Base-by-base conservation (phyloP, 805 yeast genomes). In the Candida wancherniae region DNA sequence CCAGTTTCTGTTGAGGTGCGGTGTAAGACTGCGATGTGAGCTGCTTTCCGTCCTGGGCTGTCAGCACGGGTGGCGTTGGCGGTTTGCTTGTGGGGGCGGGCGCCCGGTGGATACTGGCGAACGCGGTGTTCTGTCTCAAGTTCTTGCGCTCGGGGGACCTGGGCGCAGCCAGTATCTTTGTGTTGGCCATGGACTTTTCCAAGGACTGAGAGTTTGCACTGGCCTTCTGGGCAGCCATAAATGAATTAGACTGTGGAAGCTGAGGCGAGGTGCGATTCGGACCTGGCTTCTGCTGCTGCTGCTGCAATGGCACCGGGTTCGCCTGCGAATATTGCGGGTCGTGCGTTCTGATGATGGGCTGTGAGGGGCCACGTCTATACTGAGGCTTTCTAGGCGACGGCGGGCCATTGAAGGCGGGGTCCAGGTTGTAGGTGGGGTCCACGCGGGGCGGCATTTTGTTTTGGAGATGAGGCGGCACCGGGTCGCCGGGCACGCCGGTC, bases 91-190 rank as follows among this genome's bases (percentile, higher is more conserved):
- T 18, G 9, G 9, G 9, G 19, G 19, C 19, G 19, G 9, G 9
- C 19, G 6, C 6, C 9, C 9, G 19, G 9, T 9, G 9, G 9
- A 9, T 18, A 7, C 9, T 18, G 5, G 46, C 50, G 31, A 49
- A 50, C 1, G 53, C 52, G 5, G 55, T 49, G 13, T 48, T 48
- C 8, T 31, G 26, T 6, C 51, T 29, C 18, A 48, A 29, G 26
- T 46, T 45, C 5, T 31, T 33, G 21, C 29, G 28, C 3, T 37
- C 39, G 3, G 45, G 40, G 9, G 43, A 31, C 4, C 18, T 15
- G 10, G 36, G 25, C 10, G 15, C 16, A 4, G 33, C 20, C 1
- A 37, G 28, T 9, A 44, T 25, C 11, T 26, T 29, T 3, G 37
- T 29, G 6, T 30, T 42, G 12, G 36, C 26, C 28, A 42, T 33